These are phyloP conservation scores for Yamadazyma sp. DNA, from an alignment of 1,139 yeast genomes.

Conservation along the genomic window DNA sequence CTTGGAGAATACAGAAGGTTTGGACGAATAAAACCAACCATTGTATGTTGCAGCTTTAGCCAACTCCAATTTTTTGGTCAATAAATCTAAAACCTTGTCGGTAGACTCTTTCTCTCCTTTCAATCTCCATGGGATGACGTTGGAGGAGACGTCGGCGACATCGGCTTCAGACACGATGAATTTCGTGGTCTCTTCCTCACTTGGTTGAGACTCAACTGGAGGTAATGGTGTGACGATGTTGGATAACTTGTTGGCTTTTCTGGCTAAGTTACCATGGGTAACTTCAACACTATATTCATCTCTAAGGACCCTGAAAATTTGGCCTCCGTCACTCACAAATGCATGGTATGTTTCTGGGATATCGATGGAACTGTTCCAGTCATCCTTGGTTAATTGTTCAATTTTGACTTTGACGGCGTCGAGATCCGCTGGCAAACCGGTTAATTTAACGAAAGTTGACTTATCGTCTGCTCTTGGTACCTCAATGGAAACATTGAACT, in stretches of 20 bases:
- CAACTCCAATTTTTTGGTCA: conserved; percentile 31
- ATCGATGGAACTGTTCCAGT: conserved; percentile 46
- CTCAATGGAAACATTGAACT: conserved; percentile 60
- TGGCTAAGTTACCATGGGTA: conserved; percentile 55
- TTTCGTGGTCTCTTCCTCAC: conserved; percentile 35
- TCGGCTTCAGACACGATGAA: conserved; percentile 40
- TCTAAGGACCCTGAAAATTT: conserved; percentile 58
- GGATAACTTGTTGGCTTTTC: conserved; percentile 53
- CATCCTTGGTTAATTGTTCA: conserved; percentile 53
- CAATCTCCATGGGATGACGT: conserved; percentile 64
- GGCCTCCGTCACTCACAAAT: conserved; percentile 69
- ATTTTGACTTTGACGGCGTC: conserved; percentile 55
- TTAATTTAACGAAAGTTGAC: conserved; percentile 45
- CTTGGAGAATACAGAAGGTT: conserved; percentile 46
- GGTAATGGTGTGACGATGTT: conserved; percentile 45
- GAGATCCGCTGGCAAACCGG: conserved; percentile 65
- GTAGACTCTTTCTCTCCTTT: conserved; percentile 46
- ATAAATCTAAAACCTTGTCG: conserved; percentile 37
- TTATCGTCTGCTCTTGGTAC: conserved; percentile 66
- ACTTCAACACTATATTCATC: conserved; percentile 59
- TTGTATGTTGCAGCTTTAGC: conserved; percentile 33
- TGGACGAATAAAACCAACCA: conserved; percentile 41
- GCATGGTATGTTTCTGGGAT: conserved; percentile 62
- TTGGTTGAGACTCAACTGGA: conserved; percentile 52
- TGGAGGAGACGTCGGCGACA: conserved; percentile 27